Evolutionary conservation across 345 rosid species (phyloP), one percentile per base, ranked within the genome.

Genomic region (Brassica juncea): DNA sequence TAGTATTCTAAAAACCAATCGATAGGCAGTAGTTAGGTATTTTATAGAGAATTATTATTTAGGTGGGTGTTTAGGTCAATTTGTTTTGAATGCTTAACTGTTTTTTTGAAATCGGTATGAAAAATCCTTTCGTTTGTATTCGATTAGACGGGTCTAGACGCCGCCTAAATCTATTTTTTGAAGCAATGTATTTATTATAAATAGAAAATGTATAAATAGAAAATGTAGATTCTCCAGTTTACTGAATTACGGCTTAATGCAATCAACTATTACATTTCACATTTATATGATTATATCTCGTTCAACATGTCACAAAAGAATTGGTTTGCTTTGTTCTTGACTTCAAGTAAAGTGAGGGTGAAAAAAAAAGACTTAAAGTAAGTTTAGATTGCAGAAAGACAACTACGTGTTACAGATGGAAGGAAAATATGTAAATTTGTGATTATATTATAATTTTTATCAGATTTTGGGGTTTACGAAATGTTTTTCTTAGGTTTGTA

Each of bases 231-330:
- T 34, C 14, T 30, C 2, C 47, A 31, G 30, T 21, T 31, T 69
- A 34, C 75, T 54, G 28, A 10, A 61, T 31, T 61, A 49, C 27
- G 55, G 42, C 54, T 34, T 77, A 2, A 31, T 76, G 35, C 61
- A 76, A 69, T 14, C 47, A 47, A 61, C 16, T 4, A 32, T 23
- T 23, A 14, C 6, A 27, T 16, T 37, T 27, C 42, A n/a, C 19
- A 66, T 66, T 35, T 66, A 5, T 23, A 23, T 23, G 25, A 23
- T 23, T 23, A 23, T 16, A 14, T 75, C 57, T 57, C 42, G 12
- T 66, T 74, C 57, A 32, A 59, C 73, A 76, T 76, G 30, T 37
- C 23, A 57, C 1, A 42, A 5, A 39, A 42, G 0, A 28, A 32
- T 6, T 59, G 1, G 42, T 39, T 76, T 42, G 49, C 68, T 68